phyloP scores from a whole-genome alignment of 768 basidiomycete species.

The Pleurotus citrinopileatus region DNA sequence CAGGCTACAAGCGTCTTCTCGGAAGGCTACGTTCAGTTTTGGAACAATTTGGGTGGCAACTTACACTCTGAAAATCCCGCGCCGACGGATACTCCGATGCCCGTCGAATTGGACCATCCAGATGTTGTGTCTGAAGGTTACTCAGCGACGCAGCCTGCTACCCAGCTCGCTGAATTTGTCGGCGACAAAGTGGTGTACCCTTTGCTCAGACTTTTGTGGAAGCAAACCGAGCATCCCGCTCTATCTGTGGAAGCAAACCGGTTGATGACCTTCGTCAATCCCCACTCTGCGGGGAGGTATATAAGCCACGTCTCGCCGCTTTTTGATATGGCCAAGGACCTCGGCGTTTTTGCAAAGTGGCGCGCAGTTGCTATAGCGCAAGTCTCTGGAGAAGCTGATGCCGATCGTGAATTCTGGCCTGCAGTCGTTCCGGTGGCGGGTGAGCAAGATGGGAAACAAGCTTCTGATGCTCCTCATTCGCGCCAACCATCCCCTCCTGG shows the following conservation, averaged over 20 bases:
- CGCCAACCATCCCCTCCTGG: background rate
- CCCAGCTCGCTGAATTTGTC: conserved; percentile 24
- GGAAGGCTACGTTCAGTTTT: background rate
- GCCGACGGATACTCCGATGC: too few species aligned
- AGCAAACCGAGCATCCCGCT: background rate
- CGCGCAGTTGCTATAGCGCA: background rate
- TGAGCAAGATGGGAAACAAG: background rate
- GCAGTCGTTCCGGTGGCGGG: too few species aligned
- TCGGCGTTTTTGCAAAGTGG: background rate
- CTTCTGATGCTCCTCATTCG: background rate
- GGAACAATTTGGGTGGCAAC: too few species aligned
- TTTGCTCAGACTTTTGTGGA: background rate
- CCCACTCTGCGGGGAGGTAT: background rate
- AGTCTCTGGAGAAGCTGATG: conserved; percentile 4
- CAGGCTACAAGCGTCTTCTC: conserved; percentile 1
- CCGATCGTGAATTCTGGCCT: too few species aligned
- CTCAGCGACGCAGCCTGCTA: conserved; percentile 32
- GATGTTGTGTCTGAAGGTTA: conserved; percentile 11
- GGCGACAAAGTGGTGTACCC: background rate
- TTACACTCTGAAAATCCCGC: too few species aligned
- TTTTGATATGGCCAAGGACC: background rate
- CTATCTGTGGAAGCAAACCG: background rate
- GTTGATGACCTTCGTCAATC: background rate
- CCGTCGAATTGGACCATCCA: too few species aligned
- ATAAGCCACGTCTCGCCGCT: background rate